Conservation (phyloP, 441 rosid species). For the Oxalis stricta region DNA sequence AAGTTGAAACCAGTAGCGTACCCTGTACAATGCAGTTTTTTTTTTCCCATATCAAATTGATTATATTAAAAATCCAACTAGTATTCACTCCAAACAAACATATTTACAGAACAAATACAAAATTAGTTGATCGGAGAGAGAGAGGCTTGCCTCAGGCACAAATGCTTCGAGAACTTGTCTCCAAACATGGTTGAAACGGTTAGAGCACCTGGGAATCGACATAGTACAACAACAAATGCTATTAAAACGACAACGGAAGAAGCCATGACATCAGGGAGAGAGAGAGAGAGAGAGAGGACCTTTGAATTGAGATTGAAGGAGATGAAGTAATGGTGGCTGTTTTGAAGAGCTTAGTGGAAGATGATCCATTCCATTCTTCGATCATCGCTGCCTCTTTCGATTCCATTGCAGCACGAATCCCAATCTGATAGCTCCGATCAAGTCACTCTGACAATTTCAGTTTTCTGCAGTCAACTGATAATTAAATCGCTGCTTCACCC, state of each 20-base stretch:
- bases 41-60: no score
- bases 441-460: no score
- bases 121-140: neutral
- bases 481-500: no score
- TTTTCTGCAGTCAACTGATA: no score
- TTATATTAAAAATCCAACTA: neutral
- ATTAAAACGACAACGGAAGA: neutral
- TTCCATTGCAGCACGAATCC: no score
- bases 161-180: slow-evolving; percentile 73
- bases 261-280: neutral
- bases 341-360: slow-evolving; percentile 55
- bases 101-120: neutral
- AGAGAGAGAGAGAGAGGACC: slow-evolving; percentile 19
- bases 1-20: no score
- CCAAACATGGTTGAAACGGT: slow-evolving; percentile 67
- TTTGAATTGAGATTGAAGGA: slow-evolving; percentile 41
- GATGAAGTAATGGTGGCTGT: slow-evolving; percentile 51
- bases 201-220: slow-evolving; percentile 30
- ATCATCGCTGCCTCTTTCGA: slow-evolving; percentile 10
- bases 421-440: no score
- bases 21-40: no score
- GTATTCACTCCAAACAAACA: neutral
- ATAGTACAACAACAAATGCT: neutral
- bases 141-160: slow-evolving; percentile 61
- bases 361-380: slow-evolving; percentile 79